A percentile compares a stretch with the other conserved stretches of the same genome.
phyloP scores from a whole-genome alignment of 2,329 filamentous ascomycete genomes.

The Trichoderma guizhouense region DNA sequence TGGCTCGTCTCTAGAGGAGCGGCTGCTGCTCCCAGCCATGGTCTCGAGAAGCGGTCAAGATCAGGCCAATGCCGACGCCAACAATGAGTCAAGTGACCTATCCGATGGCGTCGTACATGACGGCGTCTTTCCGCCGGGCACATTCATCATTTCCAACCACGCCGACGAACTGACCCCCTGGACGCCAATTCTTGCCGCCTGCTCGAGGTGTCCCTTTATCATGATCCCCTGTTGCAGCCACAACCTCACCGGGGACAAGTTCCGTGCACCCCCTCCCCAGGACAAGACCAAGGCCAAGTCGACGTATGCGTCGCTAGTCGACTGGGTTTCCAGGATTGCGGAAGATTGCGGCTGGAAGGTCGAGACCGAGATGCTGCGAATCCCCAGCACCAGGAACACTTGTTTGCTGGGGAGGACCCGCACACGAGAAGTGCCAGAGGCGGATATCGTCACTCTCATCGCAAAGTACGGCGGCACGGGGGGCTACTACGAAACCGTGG shows the following conservation, averaged over 20 bases:
- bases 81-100: not conserved
- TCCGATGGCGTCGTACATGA: slow-evolving; percentile 37
- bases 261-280: slow-evolving; percentile 61
- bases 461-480: slow-evolving; percentile 52
- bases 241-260: slow-evolving; percentile 70
- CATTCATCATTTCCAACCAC: slow-evolving; percentile 96
- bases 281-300: slow-evolving; percentile 55
- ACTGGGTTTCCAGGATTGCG: slow-evolving; percentile 70
- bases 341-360: slow-evolving; percentile 69
- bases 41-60: not conserved
- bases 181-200: slow-evolving; percentile 82
- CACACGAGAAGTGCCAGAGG: slow-evolving; percentile 24
- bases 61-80: not conserved
- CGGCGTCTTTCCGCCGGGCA: slow-evolving; percentile 68
- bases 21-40: slow-evolving; percentile 49
- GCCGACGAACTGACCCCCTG: slow-evolving; percentile 94
- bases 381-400: slow-evolving; percentile 87
- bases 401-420: slow-evolving; percentile 67
- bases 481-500: slow-evolving; percentile 58
- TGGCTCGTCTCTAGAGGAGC: slow-evolving; percentile 39
- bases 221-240: slow-evolving; percentile 96
- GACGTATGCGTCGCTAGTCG: slow-evolving; percentile 78
- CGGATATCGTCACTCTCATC: slow-evolving; percentile 44
- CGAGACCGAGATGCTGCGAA: slow-evolving; percentile 82
- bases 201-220: slow-evolving; percentile 77